These are phyloP conservation scores for Trametes cingulata DNA, from an alignment of 768 basidiomycete genomes.

Conservation along the genomic window DNA sequence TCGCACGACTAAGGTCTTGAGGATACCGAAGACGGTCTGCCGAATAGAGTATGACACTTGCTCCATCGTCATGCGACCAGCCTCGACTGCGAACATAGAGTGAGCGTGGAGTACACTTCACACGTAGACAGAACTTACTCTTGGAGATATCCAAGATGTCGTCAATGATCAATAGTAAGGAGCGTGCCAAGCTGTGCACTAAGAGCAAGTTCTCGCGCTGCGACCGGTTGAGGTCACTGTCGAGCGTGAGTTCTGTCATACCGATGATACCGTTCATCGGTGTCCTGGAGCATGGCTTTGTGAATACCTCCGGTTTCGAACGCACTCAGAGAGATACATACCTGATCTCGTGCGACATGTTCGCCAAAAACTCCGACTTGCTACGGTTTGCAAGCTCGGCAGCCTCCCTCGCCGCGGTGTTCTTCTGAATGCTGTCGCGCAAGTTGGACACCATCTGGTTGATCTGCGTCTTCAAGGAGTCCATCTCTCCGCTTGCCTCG, in stretches of 20 bases:
- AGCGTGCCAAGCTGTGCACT: conserved; percentile 92
- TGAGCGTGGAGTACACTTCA: neutral
- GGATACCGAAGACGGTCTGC: conserved; percentile 95
- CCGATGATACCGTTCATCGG: conserved; percentile 99
- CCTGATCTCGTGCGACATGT: conserved; percentile 98
- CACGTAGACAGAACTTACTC: conserved; percentile 60
- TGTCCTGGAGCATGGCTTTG: conserved; percentile 55
- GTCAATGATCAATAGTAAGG: conserved; percentile 93
- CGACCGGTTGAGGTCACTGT: conserved; percentile 91
- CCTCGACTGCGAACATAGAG: conserved; percentile 68
- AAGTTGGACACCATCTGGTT: conserved; percentile 99
- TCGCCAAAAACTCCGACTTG: conserved; percentile 98
- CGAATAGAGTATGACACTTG: conserved; percentile 97
- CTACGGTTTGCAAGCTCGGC: conserved; percentile 97
- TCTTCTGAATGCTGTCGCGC: conserved; percentile 96
- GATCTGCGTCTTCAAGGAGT: conserved; percentile 97
- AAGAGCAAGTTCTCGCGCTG: conserved; percentile 95
- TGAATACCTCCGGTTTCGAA: neutral
- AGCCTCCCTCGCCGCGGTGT: conserved; percentile 94
- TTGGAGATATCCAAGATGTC: conserved; percentile 99
- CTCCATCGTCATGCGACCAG: conserved; percentile 99
- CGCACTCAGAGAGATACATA: conserved; percentile 38
- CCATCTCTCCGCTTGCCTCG: conserved; percentile 98
- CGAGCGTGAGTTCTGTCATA: conserved; percentile 98
- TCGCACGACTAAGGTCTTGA: conserved; percentile 97